Base-by-base conservation (phyloP, 2,329 filamentous ascomycete genomes). In the Coleophoma cylindrospora region DNA sequence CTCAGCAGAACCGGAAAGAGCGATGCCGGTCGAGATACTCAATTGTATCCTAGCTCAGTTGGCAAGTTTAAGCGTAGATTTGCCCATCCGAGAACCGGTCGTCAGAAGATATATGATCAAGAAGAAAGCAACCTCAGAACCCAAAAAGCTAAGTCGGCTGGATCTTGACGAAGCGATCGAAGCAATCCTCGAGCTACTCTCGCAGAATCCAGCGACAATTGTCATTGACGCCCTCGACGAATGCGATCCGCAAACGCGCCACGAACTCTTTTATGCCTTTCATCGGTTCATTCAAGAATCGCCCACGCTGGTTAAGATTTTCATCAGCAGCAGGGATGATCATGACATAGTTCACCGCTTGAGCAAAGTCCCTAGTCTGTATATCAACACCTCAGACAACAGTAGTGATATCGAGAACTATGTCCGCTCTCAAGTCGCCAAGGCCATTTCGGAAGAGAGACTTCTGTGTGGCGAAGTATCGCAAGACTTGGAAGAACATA, bases 11-110 rank as follows among this genome's bases (percentile, higher is more conserved):
- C 55, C 56, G 2, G 54, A 54, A 50, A 52, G 63, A 3, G 40
- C 55, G 13, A 40, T 57, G 3, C 57, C 61, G 10, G 48, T 45
- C 3, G 55, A 43, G n/a, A 55, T 65, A 37, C 5, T 65, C 4
- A 43, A 49, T 15, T 57, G 53, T 40, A 50, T 66, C 14, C 15
- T 57, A 15, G 47, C 53, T 45, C 62, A 66, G 40, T 38, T 64
- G 14, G 50, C 57, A 32, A 48, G 34, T 32, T 15, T n/a, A 15
- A 21, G 36, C 10, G 10, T 43, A 34, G 12, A 47, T 6, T 8
- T 32, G 17, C 40, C 48, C 9, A 50, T 55, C 13, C 45, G 33
- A 15, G 11, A 40, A 15, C n/a, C 19, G 13, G 37, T 40, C n/a
- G n/a, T 40, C 11, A 40, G 19, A 13, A 40, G 19, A 19, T n/a